Conservation (phyloP, 176 grass and related monocot genomes). For the Dactylis glomerata region DNA sequence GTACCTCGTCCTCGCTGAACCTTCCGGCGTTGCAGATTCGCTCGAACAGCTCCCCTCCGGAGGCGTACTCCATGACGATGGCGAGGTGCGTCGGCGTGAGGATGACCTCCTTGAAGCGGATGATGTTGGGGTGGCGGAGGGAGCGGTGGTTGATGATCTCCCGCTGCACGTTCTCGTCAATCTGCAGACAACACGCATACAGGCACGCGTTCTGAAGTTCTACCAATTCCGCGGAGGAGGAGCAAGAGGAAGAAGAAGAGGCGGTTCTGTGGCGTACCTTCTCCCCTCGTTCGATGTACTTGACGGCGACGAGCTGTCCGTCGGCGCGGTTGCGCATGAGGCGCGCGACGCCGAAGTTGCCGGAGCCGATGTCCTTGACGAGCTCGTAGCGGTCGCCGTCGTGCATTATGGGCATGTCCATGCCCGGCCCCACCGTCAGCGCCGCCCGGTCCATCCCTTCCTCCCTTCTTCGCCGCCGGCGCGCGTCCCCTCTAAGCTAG, state of each 20-base stretch:
- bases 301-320: slow-evolving; percentile 78
- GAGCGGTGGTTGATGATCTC: slow-evolving; percentile 97
- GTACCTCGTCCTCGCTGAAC: slow-evolving; percentile 81
- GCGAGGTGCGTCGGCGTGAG: slow-evolving; percentile 77
- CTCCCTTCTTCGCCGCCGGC: not conserved
- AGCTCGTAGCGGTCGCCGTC: slow-evolving; percentile 91
- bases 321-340: slow-evolving; percentile 75
- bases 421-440: slow-evolving; percentile 69
- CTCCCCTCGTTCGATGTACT: slow-evolving; percentile 86
- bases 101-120: slow-evolving; percentile 95
- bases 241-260: too few species aligned
- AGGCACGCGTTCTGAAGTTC: not conserved
- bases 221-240: not conserved
- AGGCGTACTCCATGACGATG: slow-evolving; percentile 86
- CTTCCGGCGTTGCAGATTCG: slow-evolving; percentile 81
- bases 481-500: not conserved
- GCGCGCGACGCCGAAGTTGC: slow-evolving; percentile 80
- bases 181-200: slow-evolving; percentile 40
- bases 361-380: slow-evolving; percentile 75
- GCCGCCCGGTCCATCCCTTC: slow-evolving; percentile 64
- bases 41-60: slow-evolving; percentile 74
- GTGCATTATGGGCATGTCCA: slow-evolving; percentile 98
- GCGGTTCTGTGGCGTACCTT: slow-evolving; percentile 16
- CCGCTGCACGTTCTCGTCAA: slow-evolving; percentile 95
- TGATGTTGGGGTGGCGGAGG: slow-evolving; percentile 86